Conservation (phyloP, 2,329 filamentous ascomycete genomes). For the Pseudogymnoascus sp. region DNA sequence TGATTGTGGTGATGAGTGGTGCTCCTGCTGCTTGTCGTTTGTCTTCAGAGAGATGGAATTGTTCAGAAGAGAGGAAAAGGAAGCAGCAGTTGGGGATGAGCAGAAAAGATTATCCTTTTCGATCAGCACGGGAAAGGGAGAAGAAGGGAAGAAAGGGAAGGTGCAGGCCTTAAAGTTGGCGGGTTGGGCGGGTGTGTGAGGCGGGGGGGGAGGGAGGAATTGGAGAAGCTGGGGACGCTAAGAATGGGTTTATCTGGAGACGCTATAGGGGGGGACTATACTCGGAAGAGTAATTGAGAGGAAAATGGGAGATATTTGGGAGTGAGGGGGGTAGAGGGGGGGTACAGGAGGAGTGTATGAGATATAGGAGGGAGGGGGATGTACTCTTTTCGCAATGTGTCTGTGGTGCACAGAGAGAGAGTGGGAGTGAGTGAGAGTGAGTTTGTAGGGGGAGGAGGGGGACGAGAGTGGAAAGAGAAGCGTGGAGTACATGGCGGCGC, state of each 20-base stretch:
- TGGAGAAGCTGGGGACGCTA: neutral
- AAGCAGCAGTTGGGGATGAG: slow-evolving; percentile 10
- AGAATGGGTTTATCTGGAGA: neutral
- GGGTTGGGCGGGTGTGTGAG: neutral
- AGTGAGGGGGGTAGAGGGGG: neutral
- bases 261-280: too few relatives aligned
- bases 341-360: neutral
- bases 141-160: neutral
- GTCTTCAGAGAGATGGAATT: neutral
- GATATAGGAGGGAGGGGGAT: neutral
- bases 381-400: too few relatives aligned
- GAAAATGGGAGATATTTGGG: too few relatives aligned
- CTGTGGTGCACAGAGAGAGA: too few relatives aligned
- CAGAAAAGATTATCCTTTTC: neutral
- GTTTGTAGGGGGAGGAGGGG: neutral
- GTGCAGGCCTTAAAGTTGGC: neutral
- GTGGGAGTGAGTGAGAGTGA: too few relatives aligned
- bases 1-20: neutral
- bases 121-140: neutral
- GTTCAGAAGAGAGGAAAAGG: neutral
- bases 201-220: neutral
- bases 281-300: too few relatives aligned
- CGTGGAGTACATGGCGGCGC: neutral
- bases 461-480: neutral
- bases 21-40: neutral